Evolutionary conservation across 805 yeast genomes (phyloP), one percentile per base, ranked within the genome.

Genomic region (Lipomyces yamadae): DNA sequence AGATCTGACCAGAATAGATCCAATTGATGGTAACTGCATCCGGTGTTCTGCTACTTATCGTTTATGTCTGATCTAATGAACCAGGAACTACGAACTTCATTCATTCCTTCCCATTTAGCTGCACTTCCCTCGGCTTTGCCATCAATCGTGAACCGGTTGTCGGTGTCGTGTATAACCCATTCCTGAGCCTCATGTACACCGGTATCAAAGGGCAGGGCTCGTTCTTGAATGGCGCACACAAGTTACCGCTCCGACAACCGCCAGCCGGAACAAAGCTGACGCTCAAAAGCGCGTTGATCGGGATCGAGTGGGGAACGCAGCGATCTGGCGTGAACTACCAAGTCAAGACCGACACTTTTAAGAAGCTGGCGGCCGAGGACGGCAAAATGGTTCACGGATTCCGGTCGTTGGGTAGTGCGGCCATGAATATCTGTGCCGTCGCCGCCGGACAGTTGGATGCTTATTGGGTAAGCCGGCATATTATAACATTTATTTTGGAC

Each of bases 81-180:
- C 35, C 24, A 67, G 90, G 90, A 11, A 87, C 90, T 0, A 86
- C 89, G 4, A 84, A 87, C 75, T 87, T 87, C 75, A 82, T 86
- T 61, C 90, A 87, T 74, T 81, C 80, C 57, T 87, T 84, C 77
- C 90, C 90, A 1, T 84, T 80, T 73, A 82, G 86, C 56, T 86
- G 89, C 75, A 85, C 85, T 59, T 87, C 90, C 0, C 73, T 87
- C 50, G 90, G 90, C 0, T 80, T 87, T 62, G 81, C 88, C 0
- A 75, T 83, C 18, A 73, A 79, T 66, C 79, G 80, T 53, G 75
- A 75, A 62, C 84, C 90, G 0, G 83, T 79, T 0, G 86, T 86
- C n/a, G 90, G 90, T 34, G 90, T 86, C 11, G 83, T 87, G n/a
- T 86, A 81, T 74, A 87, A 86, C 73, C 90, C 90, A 7, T 85